Percentiles rank a stretch among this genome's conserved stretches.
These are phyloP conservation scores for Vitis hybrid DNA, from an alignment of 177 flowering plant species.

Conservation along the genomic window DNA sequence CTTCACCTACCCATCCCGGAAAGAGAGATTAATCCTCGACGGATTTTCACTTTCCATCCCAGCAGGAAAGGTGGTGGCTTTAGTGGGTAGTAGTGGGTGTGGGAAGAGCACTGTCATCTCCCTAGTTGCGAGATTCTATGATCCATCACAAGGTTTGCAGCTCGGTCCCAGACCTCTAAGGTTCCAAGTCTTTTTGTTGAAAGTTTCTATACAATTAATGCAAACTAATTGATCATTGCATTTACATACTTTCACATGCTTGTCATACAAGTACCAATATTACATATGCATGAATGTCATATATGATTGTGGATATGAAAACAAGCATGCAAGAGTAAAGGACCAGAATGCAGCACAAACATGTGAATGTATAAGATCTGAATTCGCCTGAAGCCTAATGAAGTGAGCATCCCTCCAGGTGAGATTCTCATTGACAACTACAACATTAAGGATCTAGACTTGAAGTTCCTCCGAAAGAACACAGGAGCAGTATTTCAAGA, in stretches of 20 bases:
- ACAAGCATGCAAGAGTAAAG: not conserved
- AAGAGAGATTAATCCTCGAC: slow-evolving; percentile 41
- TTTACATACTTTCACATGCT: no score
- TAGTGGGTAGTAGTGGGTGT: slow-evolving; percentile 79
- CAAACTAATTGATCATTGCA: no score
- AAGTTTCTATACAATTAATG: no score
- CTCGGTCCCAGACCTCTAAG: slow-evolving; percentile 1
- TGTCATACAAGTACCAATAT: not conserved
- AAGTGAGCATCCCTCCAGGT: slow-evolving; percentile 34
- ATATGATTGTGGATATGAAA: not conserved
- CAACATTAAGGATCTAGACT: slow-evolving; percentile 61
- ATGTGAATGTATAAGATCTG: no score
- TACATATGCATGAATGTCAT: not conserved
- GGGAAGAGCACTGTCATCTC: slow-evolving; percentile 77
- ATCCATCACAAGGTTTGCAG: slow-evolving; percentile 51
- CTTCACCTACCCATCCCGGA: slow-evolving; percentile 67
- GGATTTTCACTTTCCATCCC: slow-evolving; percentile 67
- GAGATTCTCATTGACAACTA: slow-evolving; percentile 53
- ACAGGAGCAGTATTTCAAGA: slow-evolving; percentile 72
- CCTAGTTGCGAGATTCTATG: slow-evolving; percentile 61
- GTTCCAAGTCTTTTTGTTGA: no score
- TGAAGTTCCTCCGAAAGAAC: slow-evolving; percentile 57
- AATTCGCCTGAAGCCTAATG: not conserved
- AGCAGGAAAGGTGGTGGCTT: slow-evolving; percentile 66
- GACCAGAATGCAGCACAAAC: no score